Evolutionary conservation across 164 flowering plant species (phyloP).

Genomic region (Nymphaea thermarum): DNA sequence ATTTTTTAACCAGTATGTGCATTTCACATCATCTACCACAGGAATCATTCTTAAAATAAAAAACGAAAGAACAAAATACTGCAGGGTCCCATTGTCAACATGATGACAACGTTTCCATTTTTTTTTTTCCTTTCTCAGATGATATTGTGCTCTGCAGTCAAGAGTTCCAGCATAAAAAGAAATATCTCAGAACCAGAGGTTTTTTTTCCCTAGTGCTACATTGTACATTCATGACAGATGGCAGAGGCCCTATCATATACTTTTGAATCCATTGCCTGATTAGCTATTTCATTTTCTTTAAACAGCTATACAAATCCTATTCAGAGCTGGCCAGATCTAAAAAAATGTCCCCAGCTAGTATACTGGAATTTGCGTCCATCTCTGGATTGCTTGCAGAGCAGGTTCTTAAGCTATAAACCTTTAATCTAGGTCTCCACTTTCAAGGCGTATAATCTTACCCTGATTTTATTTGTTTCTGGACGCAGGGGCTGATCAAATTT

Average conservation of each 20-base stretch:
- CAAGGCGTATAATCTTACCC: background rate
- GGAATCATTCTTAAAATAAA: no score
- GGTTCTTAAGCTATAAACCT: slow-evolving; percentile 27
- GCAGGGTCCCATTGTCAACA: background rate
- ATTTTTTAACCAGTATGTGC: background rate
- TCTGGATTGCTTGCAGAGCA: slow-evolving; percentile 80
- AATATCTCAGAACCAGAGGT: slow-evolving; percentile 68
- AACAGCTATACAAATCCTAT: slow-evolving; percentile 72
- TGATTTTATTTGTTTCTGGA: slow-evolving; percentile 2
- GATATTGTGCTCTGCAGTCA: slow-evolving; percentile 73
- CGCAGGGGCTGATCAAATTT: slow-evolving; percentile 80
- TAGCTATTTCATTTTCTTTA: slow-evolving; percentile 2
- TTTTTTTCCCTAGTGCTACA: slow-evolving; percentile 1
- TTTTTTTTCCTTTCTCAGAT: slow-evolving; percentile 30
- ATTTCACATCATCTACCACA: no score
- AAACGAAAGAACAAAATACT: background rate
- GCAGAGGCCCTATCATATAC: background rate
- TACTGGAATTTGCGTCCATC: slow-evolving; percentile 61
- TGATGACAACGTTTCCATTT: background rate
- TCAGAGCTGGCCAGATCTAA: slow-evolving; percentile 55
- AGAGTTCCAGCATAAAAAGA: slow-evolving; percentile 66
- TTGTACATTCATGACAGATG: background rate
- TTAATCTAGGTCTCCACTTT: background rate
- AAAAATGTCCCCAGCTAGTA: slow-evolving; percentile 50
- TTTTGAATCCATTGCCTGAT: background rate